A percentile compares a stretch with the other conserved stretches of the same genome.
Evolutionary conservation across 176 grass and related monocot genomes (phyloP).

Genomic region (Eremochloa ophiuroides): DNA sequence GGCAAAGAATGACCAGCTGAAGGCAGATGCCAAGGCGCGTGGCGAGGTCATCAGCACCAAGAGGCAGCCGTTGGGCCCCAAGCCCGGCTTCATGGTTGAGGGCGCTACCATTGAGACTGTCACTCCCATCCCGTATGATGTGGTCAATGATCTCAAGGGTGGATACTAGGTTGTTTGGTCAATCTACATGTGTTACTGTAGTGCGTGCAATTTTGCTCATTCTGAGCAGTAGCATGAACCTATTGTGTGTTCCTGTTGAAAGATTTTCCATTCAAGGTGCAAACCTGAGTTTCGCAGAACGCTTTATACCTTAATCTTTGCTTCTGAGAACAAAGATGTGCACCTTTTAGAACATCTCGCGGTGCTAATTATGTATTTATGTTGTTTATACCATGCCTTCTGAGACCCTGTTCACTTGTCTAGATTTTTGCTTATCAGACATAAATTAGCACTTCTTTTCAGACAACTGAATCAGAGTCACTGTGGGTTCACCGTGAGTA

Average conservation of each 20-base stretch:
- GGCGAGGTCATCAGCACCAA: conserved; percentile 78
- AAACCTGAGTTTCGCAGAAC: conserved; percentile 22
- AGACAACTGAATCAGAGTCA: too few relatives aligned
- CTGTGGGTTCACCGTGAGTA: too few relatives aligned
- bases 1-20: conserved; percentile 52
- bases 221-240: conserved; percentile 41
- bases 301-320: conserved; percentile 15
- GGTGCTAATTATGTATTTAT: neutral
- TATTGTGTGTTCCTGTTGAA: conserved; percentile 33
- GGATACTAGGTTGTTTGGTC: conserved; percentile 53
- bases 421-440: too few relatives aligned
- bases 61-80: conserved; percentile 60
- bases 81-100: conserved; percentile 75
- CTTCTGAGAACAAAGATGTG: conserved; percentile 17
- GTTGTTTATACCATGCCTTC: too few relatives aligned
- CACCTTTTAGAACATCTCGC: neutral
- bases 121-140: conserved; percentile 72
- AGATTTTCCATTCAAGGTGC: neutral
- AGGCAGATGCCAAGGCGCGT: conserved; percentile 40
- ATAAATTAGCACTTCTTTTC: too few relatives aligned
- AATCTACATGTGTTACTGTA: conserved; percentile 18
- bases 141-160: conserved; percentile 85
- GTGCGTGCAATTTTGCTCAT: conserved; percentile 27
- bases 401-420: too few relatives aligned
- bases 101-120: conserved; percentile 63